A percentile compares a stretch with the other conserved stretches of the same genome.
Evolutionary conservation across 768 basidiomycete species (phyloP).

Genomic region (Dioszegia aurantiaca): DNA sequence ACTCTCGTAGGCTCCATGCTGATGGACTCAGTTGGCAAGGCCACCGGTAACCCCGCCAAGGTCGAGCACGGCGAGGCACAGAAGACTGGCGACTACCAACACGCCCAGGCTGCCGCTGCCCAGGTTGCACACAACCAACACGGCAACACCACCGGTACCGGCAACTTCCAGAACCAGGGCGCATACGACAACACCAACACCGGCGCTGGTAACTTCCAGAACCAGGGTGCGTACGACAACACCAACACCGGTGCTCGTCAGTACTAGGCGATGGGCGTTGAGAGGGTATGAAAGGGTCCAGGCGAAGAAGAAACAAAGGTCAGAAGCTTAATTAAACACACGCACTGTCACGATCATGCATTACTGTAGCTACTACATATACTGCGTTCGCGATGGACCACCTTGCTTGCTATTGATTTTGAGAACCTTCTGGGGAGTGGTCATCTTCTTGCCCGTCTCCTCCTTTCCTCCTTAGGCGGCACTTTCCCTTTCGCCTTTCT

Average conservation of each 20-base stretch:
- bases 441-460: background rate
- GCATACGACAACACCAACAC: conserved; percentile 8
- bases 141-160: conserved; percentile 6
- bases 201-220: background rate
- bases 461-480: too few species aligned
- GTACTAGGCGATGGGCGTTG: background rate
- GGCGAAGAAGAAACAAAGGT: too few species aligned
- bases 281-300: too few species aligned
- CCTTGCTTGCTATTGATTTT: too few species aligned
- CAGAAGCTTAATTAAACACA: background rate
- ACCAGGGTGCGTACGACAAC: background rate
- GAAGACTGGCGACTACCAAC: conserved; percentile 23
- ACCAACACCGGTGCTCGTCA: too few species aligned
- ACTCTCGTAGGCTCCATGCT: background rate
- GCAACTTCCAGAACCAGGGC: background rate
- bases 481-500: too few species aligned
- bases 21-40: conserved; percentile 31
- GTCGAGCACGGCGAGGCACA: conserved; percentile 38
- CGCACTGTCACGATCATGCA: too few species aligned
- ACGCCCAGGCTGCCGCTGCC: conserved; percentile 14
- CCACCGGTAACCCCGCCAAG: conserved; percentile 37
- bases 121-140: background rate
- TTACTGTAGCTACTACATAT: too few species aligned
- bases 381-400: too few species aligned
- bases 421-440: too few species aligned